Base-by-base conservation (phyloP, 805 yeast genomes). In the Candida adriatica region DNA sequence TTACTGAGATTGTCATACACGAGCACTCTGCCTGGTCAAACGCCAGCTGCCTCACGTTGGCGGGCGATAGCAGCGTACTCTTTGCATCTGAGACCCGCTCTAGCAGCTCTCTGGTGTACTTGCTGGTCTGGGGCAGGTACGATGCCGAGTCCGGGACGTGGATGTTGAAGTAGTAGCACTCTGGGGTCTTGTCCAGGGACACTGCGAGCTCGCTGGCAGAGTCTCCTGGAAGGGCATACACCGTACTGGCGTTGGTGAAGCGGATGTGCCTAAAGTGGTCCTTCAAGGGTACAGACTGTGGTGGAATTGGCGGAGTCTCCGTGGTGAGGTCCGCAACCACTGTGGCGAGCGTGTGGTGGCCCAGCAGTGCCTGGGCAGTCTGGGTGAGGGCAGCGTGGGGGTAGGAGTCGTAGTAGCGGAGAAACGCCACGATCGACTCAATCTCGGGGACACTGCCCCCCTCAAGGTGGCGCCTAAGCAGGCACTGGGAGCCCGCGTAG, bases 201-300 rank as follows among this genome's bases (percentile, higher is more conserved):
- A 40, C 18, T 8, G 39, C 43, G 6, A 40, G 16, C 10, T 40
- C 39, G 9, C 39, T 29, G 16, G 37, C 24, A 14, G 15, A 13
- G 13, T 18, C 22, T 15, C 36, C 27, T 13, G 43, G 41, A 2
- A 40, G 25, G 10, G 35, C 33, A 28, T 37, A 40, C 11, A 30
- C 41, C 15, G 27, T 27, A 5, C 24, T 4, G 5, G 38, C 23
- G 25, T 37, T 37, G 13, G 43, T 40, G 31, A 31, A 31, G 14
- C 43, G 27, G 14, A 40, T 21, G 17, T 40, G 43, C 6, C 24
- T 34, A 35, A 40, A 35, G 14, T 34, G 32, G 23, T 40, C 43
- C 13, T 20, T 17, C 13, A 32, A 9, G 14, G 25, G 14, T 9
- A 23, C 7, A 13, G 22, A 19, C 11, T 19, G 10, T 19, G 8